A percentile compares a stretch with the other conserved stretches of the same genome.
Evolutionary conservation across 176 grass and related monocot genomes (phyloP).

Genomic region (Oryza glaberrima): DNA sequence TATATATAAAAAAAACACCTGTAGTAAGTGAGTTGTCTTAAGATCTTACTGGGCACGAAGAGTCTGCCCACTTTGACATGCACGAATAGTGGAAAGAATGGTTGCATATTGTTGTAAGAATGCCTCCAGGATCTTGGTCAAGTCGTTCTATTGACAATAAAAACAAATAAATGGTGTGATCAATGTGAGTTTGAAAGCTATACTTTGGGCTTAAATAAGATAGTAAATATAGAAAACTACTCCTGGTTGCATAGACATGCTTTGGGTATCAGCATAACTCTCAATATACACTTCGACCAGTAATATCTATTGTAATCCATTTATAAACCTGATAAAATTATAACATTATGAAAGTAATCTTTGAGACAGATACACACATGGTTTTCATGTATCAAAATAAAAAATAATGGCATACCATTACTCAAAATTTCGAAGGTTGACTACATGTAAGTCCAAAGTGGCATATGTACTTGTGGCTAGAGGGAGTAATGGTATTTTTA

Average conservation of each 20-base stretch:
- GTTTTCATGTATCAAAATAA: not conserved
- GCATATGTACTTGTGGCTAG: not conserved
- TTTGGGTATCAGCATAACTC: not conserved
- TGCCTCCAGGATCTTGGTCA: conserved; percentile 90
- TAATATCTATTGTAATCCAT: not conserved
- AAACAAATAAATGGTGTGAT: conserved; percentile 18
- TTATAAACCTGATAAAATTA: not conserved
- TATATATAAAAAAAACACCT: not conserved
- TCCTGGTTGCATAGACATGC: not conserved
- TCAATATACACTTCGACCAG: not conserved
- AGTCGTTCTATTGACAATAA: conserved; percentile 61
- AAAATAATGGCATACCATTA: not conserved
- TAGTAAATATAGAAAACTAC: conserved; percentile 5
- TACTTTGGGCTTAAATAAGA: conserved; percentile 16
- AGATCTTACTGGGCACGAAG: conserved; percentile 87
- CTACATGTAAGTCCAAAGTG: not conserved
- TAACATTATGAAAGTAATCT: not conserved
- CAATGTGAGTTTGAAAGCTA: conserved; percentile 21
- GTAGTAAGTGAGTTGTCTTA: conserved; percentile 28
- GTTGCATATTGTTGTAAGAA: conserved; percentile 95
- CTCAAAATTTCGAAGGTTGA: not conserved
- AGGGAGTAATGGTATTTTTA: not conserved
- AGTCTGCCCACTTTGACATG: conserved; percentile 99
- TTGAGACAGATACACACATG: not conserved
- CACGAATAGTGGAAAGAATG: conserved; percentile 96